Evolutionary conservation across 179 eudicot genomes (phyloP).

Genomic region (Sideroxylon spinosum): DNA sequence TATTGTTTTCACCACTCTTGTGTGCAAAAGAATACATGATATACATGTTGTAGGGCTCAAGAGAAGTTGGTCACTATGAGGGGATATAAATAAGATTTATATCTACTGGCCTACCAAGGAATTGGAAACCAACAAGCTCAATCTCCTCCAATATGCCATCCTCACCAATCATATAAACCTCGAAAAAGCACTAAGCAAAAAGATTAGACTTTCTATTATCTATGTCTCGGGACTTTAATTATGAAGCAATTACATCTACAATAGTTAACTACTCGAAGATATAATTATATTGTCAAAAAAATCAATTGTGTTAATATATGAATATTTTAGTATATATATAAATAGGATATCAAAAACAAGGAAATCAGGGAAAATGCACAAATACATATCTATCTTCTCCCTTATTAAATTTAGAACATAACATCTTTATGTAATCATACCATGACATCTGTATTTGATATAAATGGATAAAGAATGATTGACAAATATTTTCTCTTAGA

Average conservation of each 20-base stretch:
- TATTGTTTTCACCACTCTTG: neutral
- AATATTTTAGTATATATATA: neutral
- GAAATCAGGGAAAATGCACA: too few relatives aligned
- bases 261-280: neutral
- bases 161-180: constrained; percentile 96
- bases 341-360: neutral
- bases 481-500: neutral
- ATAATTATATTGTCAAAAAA: neutral
- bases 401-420: too few relatives aligned
- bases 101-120: constrained; percentile 85
- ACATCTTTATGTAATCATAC: too few relatives aligned
- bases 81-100: neutral
- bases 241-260: neutral
- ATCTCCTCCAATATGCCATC: constrained; percentile 95
- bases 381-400: too few relatives aligned
- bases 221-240: neutral
- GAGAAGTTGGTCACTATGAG: neutral
- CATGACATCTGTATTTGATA: too few relatives aligned
- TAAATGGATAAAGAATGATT: neutral
- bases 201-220: neutral
- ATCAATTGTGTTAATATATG: neutral
- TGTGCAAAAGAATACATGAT: neutral
- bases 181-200: constrained; percentile 6
- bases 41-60: neutral
- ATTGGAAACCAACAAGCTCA: constrained; percentile 81